Percentiles rank a stretch among this genome's conserved stretches.
Conservation (phyloP, 2,329 filamentous ascomycete species). For the Fusarium scirpi region DNA sequence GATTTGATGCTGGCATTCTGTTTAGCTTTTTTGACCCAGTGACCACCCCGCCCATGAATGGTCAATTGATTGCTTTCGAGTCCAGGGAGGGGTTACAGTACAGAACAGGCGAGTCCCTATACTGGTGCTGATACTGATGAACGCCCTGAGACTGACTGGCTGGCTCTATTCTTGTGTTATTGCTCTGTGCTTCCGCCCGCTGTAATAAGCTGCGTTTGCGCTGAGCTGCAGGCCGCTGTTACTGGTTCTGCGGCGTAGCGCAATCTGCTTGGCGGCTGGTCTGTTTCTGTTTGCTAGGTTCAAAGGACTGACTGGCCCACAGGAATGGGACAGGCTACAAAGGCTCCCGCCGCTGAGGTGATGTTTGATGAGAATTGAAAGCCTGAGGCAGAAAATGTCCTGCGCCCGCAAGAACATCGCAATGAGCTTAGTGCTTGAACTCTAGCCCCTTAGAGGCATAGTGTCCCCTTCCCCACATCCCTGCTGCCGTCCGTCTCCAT, state of each 20-base stretch:
- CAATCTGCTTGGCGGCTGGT: constrained; percentile 14
- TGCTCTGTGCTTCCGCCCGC: constrained; percentile 23
- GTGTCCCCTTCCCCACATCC: constrained; percentile 19
- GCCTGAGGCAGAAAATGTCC: constrained; percentile 34
- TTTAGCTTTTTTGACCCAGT: constrained; percentile 15
- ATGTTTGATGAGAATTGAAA: background rate
- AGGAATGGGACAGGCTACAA: constrained; percentile 31
- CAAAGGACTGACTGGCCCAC: constrained; percentile 13
- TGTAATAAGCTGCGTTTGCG: background rate
- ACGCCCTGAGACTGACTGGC: constrained; percentile 12
- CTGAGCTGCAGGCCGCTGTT: constrained; percentile 11
- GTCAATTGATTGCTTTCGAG: constrained; percentile 31
- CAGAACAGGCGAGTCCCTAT: constrained; percentile 1
- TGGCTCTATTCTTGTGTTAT: constrained; percentile 9
- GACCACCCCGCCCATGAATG: constrained; percentile 36
- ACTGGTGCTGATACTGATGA: constrained; percentile 4
- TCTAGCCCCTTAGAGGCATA: constrained; percentile 15
- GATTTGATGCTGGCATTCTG: constrained; percentile 36
- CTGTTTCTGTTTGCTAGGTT: constrained; percentile 9
- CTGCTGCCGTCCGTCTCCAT: constrained; percentile 29
- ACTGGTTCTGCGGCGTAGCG: constrained; percentile 26
- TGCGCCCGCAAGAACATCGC: constrained; percentile 34
- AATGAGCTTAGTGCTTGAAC: constrained; percentile 11
- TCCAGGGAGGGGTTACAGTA: constrained; percentile 20
- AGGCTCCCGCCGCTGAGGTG: constrained; percentile 8